A percentile compares a stretch with the other conserved stretches of the same genome.
phyloP scores from a whole-genome alignment of 2,329 filamentous ascomycete species.

The Xylariaceae sp. region DNA sequence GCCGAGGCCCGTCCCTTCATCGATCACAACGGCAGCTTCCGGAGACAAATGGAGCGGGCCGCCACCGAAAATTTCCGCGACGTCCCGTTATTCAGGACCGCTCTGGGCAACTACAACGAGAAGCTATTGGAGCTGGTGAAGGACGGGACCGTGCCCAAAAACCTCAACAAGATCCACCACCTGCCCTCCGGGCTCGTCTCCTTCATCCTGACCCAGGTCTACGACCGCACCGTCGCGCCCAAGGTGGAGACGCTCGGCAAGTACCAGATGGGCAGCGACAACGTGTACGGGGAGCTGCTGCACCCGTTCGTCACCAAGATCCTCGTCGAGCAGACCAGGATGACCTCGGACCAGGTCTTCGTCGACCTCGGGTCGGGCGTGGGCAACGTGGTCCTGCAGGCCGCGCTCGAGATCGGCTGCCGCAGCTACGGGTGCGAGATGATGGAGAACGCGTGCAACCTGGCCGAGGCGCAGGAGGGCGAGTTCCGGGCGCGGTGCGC shows the following conservation, averaged over 20 bases:
- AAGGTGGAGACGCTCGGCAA: conserved; percentile 74
- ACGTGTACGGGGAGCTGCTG: conserved; percentile 89
- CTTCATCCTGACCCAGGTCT: conserved; percentile 79
- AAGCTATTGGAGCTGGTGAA: conserved; percentile 57
- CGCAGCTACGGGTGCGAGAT: conserved; percentile 96
- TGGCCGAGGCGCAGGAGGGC: conserved; percentile 70
- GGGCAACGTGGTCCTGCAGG: conserved; percentile 90
- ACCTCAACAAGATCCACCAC: conserved; percentile 60
- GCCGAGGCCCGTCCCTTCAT: conserved; percentile 60
- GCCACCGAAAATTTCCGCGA: conserved; percentile 58
- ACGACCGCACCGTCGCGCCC: conserved; percentile 86
- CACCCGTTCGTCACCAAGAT: conserved; percentile 79
- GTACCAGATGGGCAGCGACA: conserved; percentile 85
- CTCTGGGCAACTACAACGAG: conserved; percentile 71
- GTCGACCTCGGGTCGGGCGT: conserved; percentile 94
- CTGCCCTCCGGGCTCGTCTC: conserved; percentile 67
- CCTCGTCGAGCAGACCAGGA: conserved; percentile 63
- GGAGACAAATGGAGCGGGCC: conserved; percentile 69
- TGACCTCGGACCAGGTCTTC: conserved; percentile 80
- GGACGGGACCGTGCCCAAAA: conserved; percentile 63
- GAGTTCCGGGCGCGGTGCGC: conserved; percentile 82
- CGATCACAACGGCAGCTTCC: conserved; percentile 65
- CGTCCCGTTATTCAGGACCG: conserved; percentile 60
- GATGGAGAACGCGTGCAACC: conserved; percentile 81
- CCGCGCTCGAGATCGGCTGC: conserved; percentile 85